These are phyloP conservation scores for Taxillus chinensis DNA, from an alignment of 164 flowering plant genomes.

Conservation along the genomic window DNA sequence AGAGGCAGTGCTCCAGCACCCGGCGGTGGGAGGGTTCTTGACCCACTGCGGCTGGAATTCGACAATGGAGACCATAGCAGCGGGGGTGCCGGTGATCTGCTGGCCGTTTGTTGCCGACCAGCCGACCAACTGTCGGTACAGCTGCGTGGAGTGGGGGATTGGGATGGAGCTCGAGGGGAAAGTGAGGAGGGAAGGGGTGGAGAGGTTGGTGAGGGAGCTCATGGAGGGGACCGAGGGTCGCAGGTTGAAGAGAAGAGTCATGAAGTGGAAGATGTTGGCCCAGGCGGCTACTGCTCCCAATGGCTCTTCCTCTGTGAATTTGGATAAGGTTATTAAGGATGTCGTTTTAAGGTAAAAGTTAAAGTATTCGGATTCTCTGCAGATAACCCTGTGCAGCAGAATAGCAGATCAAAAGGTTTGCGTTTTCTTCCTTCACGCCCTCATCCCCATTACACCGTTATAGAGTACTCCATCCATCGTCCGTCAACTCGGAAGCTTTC, in stretches of 20 bases:
- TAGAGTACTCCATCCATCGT: no score
- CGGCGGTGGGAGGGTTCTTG: slow-evolving; percentile 20
- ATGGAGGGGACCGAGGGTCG: not conserved
- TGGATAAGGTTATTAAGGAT: not conserved
- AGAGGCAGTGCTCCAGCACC: slow-evolving; percentile 19
- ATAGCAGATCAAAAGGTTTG: no score
- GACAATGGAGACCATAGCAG: slow-evolving; percentile 12
- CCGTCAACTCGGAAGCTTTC: no score
- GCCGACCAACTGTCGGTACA: not conserved
- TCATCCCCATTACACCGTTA: no score
- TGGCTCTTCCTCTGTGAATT: not conserved
- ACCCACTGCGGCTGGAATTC: slow-evolving; percentile 32
- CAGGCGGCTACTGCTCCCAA: not conserved
- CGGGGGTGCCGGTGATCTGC: slow-evolving; percentile 5
- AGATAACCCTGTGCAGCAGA: no score
- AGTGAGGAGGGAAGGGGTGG: slow-evolving; percentile 1
- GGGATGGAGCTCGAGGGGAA: not conserved
- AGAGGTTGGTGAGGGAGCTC: slow-evolving; percentile 1
- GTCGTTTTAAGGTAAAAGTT: not conserved
- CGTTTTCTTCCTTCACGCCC: no score
- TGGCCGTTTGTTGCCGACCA: not conserved
- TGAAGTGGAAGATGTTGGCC: slow-evolving; percentile 1
- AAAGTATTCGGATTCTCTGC: no score
- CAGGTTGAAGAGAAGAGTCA: not conserved
- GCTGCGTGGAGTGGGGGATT: slow-evolving; percentile 2